Evolutionary conservation across 2,329 filamentous ascomycete genomes (phyloP).

Genomic region (Aspergillus sp.): DNA sequence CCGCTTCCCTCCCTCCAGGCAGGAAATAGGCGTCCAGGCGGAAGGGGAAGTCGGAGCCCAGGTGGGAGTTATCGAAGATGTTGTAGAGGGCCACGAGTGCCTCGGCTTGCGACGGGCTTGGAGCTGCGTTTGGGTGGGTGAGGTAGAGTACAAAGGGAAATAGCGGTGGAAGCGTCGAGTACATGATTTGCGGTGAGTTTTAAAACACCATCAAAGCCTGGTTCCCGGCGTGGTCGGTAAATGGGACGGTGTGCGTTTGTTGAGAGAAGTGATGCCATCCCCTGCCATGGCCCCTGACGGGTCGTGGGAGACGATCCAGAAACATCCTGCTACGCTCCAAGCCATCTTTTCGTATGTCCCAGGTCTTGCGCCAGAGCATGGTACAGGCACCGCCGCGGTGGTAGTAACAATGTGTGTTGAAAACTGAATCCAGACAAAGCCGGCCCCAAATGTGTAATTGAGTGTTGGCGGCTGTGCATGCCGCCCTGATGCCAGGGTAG

Average conservation of each 20-base stretch:
- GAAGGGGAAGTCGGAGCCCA: slow-evolving; percentile 4
- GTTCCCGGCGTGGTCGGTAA: slow-evolving; percentile 3
- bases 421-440: background rate
- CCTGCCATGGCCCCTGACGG: background rate
- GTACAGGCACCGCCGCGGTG: slow-evolving; percentile 1
- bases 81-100: background rate
- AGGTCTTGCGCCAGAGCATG: slow-evolving; percentile 8
- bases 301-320: background rate
- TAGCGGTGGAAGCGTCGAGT: slow-evolving; percentile 13
- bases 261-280: background rate
- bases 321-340: background rate
- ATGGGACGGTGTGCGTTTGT: slow-evolving; percentile 1
- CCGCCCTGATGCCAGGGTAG: background rate
- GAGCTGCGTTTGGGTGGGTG: slow-evolving; percentile 4
- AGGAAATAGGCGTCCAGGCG: slow-evolving; percentile 17
- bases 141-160: slow-evolving; percentile 17
- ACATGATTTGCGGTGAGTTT: background rate
- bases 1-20: slow-evolving; percentile 3
- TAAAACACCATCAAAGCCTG: slow-evolving; percentile 16
- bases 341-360: slow-evolving; percentile 2
- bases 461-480: background rate
- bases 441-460: background rate
- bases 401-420: background rate
- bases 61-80: background rate
- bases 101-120: background rate